Percentiles rank a stretch among this genome's conserved stretches.
phyloP scores from a whole-genome alignment of 179 eudicot genomes.

The Silene coronaria region DNA sequence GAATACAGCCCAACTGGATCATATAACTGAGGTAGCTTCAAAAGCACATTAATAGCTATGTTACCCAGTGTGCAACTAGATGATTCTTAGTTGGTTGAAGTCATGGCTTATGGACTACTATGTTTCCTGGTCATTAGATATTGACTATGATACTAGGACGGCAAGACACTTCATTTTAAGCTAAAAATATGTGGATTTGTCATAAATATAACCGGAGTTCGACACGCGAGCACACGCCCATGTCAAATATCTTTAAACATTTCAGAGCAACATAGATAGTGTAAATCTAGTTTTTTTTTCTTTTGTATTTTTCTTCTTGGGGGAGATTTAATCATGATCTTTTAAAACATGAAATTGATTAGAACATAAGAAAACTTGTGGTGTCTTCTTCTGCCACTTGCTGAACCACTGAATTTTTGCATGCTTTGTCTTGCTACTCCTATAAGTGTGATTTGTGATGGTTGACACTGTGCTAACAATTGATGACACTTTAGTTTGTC shows the following conservation, averaged over 20 bases:
- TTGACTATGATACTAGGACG: not conserved
- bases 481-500: not conserved
- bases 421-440: not conserved
- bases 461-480: not conserved
- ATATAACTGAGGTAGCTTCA: slow-evolving; percentile 73
- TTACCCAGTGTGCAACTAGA: not conserved
- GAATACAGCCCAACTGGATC: slow-evolving; percentile 68
- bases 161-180: not conserved
- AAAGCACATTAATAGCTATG: not conserved
- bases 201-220: not conserved
- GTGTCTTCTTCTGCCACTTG: not conserved
- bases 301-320: no score
- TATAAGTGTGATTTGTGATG: not conserved
- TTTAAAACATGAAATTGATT: not conserved
- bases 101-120: not conserved
- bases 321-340: not conserved
- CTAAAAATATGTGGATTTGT: not conserved
- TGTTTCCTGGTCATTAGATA: not conserved
- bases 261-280: not conserved
- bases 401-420: not conserved
- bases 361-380: not conserved
- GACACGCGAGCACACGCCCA: not conserved
- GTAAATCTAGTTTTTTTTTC: not conserved
- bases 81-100: not conserved
- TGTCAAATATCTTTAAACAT: not conserved